Percentiles rank a stretch among this genome's conserved stretches.
These are phyloP conservation scores for Somion occarium DNA, from an alignment of 1,284 basidiomycete species.

Conservation along the genomic window DNA sequence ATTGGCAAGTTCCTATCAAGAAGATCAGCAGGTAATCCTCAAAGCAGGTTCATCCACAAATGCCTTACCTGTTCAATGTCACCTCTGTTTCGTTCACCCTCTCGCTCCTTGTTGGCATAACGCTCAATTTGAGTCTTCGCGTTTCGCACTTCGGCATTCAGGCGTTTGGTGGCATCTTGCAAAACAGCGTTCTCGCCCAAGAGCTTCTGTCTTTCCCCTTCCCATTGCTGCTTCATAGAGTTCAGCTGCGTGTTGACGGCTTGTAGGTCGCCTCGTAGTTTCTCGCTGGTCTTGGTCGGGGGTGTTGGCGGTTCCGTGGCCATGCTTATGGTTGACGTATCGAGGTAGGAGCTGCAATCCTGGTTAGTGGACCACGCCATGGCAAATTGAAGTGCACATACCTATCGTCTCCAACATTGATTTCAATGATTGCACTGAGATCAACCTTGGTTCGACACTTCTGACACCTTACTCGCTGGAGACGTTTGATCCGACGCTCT, in stretches of 20 bases:
- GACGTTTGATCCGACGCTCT: conserved; percentile 52
- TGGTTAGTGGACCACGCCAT: background rate
- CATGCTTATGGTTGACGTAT: conserved; percentile 42
- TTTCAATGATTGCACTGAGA: conserved; percentile 35
- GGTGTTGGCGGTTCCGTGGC: conserved; percentile 57
- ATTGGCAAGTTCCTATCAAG: conserved; percentile 58
- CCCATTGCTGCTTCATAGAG: conserved; percentile 60
- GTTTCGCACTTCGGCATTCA: conserved; percentile 55
- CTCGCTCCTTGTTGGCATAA: conserved; percentile 46
- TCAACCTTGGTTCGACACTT: conserved; percentile 64
- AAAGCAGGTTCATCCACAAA: background rate
- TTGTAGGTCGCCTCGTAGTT: conserved; percentile 49
- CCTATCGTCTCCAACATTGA: conserved; percentile 54
- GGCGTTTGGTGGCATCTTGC: conserved; percentile 59
- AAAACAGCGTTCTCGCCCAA: conserved; percentile 67
- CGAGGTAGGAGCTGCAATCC: conserved; percentile 42
- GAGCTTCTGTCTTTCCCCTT: conserved; percentile 55
- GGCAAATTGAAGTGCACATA: conserved; percentile 23
- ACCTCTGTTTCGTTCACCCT: conserved; percentile 39
- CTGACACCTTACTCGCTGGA: conserved; percentile 56
- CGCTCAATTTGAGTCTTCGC: conserved; percentile 53
- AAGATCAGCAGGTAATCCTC: conserved; percentile 2
- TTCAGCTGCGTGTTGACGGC: conserved; percentile 59
- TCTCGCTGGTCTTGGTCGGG: conserved; percentile 59
- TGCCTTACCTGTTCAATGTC: conserved; percentile 49